Evolutionary conservation across 73 alveolate species (phyloP), one percentile per base, ranked within the genome.

Genomic region (Paraurostyla sp.): DNA sequence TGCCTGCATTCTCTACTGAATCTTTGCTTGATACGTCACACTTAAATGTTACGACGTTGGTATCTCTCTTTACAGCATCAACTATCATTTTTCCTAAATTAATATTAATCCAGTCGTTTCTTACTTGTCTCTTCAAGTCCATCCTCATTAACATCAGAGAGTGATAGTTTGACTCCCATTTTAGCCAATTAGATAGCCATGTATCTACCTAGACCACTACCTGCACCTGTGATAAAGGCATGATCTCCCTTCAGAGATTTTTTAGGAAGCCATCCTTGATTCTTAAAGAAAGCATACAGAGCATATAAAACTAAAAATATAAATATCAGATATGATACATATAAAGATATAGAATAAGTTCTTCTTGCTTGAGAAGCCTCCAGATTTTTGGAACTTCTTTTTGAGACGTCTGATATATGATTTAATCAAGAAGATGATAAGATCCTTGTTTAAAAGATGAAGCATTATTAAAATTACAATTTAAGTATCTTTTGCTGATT

Each of bases 151-250:
- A 94, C 51, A 88, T 95, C 99, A 0, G 93, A 89, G 30, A 95
- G 91, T 16, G 96, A 82, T 16, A 95, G 91, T 29, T 80, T 88
- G 29, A 92, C 92, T 46, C 97, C 97, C 35, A 63, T 80, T 68
- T 60, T 82, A 0, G 97, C 97, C 68, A 94, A 87, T 25, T 50
- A 29, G 0, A 91, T 25, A 25, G 98, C 96, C 85, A 83, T 54
- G 51, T 68, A 56, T 91, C 92, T 85, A 23, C 98, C 98, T 15
- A 95, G 52, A 13, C 98, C 98, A 56, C 87, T 63, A 3, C 97
- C 98, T 33, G 95, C 97, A 25, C 98, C 98, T 0, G 98, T 94
- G n/a, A 95, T 92, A 81, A 91, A 94, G 27, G 83, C 95, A 83
- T 93, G 96, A 75, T 95, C 91, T 25, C 94, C 96, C 42, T 27